A percentile compares a stretch with the other conserved stretches of the same genome.
phyloP scores from a whole-genome alignment of 2,329 filamentous ascomycete species.

The Sporothrix globosa region DNA sequence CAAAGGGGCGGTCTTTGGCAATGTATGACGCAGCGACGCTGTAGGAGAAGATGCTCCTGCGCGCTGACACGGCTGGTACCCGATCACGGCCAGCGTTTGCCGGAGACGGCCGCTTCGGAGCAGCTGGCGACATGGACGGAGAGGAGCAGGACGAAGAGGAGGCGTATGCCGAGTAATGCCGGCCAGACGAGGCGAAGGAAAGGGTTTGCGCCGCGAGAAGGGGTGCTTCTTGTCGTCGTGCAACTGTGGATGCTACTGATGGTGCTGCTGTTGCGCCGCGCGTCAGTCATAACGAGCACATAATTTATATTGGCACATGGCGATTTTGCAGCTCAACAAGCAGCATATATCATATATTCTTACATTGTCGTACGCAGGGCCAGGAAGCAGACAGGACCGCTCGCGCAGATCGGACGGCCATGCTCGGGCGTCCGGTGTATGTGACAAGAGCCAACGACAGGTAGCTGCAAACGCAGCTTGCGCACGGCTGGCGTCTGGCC shows the following conservation, averaged over 20 bases:
- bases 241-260: background rate
- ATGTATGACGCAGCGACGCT: conserved; percentile 75
- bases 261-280: conserved; percentile 15
- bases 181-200: background rate
- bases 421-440: conserved; percentile 25
- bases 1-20: conserved; percentile 70
- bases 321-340: background rate
- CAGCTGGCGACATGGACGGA: conserved; percentile 18
- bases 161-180: background rate
- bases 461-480: background rate
- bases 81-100: background rate
- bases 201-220: background rate
- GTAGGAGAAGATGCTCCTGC: conserved; percentile 59
- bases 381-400: conserved; percentile 30
- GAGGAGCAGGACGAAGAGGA: background rate
- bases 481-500: conserved; percentile 19
- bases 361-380: conserved; percentile 31
- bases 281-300: conserved; percentile 6
- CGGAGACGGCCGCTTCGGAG: conserved; percentile 8
- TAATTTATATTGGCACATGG: background rate
- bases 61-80: background rate
- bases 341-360: background rate
- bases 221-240: conserved; percentile 2
- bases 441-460: background rate
- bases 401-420: conserved; percentile 30